These are phyloP conservation scores for Lomentospora prolificans DNA, from an alignment of 2,329 filamentous ascomycete genomes.

Conservation along the genomic window DNA sequence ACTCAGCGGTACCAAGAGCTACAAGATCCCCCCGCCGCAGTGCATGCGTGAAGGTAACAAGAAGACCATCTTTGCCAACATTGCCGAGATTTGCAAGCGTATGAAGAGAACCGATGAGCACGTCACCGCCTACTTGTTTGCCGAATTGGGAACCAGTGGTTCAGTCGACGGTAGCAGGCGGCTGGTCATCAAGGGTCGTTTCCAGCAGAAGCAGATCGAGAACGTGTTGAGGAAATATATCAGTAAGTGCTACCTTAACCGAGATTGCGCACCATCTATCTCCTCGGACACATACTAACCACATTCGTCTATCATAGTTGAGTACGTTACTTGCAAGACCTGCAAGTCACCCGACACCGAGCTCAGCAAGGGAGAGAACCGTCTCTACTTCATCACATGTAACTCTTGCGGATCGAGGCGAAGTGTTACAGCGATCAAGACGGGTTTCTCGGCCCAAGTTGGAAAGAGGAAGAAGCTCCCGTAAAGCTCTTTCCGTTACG, in stretches of 20 bases:
- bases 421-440: slow-evolving; percentile 97
- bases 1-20: slow-evolving; percentile 79
- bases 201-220: slow-evolving; percentile 99
- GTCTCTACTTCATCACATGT: slow-evolving; percentile 97
- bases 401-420: slow-evolving; percentile 72
- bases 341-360: slow-evolving; percentile 92
- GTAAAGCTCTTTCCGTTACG: slow-evolving; percentile 33
- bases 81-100: slow-evolving; percentile 95
- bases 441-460: slow-evolving; percentile 98
- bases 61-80: slow-evolving; percentile 99
- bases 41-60: slow-evolving; percentile 99
- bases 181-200: slow-evolving; percentile 97
- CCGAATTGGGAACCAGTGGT: slow-evolving; percentile 94
- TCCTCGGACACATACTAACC: slow-evolving; percentile 18
- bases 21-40: slow-evolving; percentile 98
- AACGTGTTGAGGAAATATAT: slow-evolving; percentile 94
- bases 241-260: slow-evolving; percentile 42
- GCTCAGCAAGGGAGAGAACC: slow-evolving; percentile 97
- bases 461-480: slow-evolving; percentile 94
- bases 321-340: slow-evolving; percentile 99
- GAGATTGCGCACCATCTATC: not conserved
- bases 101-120: slow-evolving; percentile 99
- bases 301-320: slow-evolving; percentile 40
- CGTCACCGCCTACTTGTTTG: slow-evolving; percentile 93
- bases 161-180: slow-evolving; percentile 88